These are phyloP conservation scores for Trichoderma gracile DNA, from an alignment of 2,329 filamentous ascomycete species.

Conservation along the genomic window DNA sequence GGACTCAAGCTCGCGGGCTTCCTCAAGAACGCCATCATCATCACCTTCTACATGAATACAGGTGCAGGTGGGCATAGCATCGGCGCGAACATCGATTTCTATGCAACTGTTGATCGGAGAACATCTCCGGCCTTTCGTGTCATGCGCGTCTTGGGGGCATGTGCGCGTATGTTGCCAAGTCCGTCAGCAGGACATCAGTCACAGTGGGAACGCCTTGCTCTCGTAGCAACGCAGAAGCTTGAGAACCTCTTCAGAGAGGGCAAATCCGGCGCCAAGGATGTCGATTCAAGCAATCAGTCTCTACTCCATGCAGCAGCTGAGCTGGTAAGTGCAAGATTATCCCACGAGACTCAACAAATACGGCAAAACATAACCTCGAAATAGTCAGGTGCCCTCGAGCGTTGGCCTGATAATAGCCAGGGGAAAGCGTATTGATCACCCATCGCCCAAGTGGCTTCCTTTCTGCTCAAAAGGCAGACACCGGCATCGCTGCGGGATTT, in stretches of 20 bases:
- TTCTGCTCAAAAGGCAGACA: background rate
- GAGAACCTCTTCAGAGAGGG: background rate
- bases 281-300: background rate
- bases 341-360: background rate
- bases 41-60: background rate
- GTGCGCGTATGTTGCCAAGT: fast-evolving
- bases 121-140: background rate
- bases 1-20: background rate
- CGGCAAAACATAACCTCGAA: background rate
- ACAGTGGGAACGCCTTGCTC: background rate
- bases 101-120: background rate
- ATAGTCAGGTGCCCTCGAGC: background rate
- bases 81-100: background rate
- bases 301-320: background rate
- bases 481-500: background rate
- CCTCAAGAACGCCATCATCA: background rate
- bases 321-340: background rate
- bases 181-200: background rate
- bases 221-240: background rate
- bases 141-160: background rate
- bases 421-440: background rate
- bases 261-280: background rate
- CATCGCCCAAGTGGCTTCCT: background rate
- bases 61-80: background rate
- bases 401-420: background rate